Percentiles rank a stretch among this genome's conserved stretches.
These are phyloP conservation scores for Penicillium chermesinum DNA, from an alignment of 495 filamentous ascomycete genomes.

Conservation along the genomic window DNA sequence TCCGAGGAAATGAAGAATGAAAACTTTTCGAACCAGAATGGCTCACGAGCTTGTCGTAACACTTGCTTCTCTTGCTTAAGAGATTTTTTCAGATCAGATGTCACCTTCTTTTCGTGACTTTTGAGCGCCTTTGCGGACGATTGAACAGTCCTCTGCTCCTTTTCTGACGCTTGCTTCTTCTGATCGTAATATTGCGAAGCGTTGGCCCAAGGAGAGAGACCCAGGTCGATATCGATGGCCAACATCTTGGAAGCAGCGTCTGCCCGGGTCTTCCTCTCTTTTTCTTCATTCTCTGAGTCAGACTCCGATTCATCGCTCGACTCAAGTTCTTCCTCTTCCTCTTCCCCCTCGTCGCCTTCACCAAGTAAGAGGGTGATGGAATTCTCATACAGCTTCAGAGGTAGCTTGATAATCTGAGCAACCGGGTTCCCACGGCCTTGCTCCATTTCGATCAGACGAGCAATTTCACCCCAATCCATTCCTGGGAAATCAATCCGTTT, in stretches of 20 bases:
- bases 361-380: slow-evolving; percentile 75
- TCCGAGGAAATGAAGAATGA: slow-evolving; percentile 92
- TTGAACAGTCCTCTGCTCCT: slow-evolving; percentile 77
- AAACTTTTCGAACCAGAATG: slow-evolving; percentile 96
- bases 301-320: slow-evolving; percentile 57
- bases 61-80: slow-evolving; percentile 90
- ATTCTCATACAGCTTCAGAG: slow-evolving; percentile 84
- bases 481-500: slow-evolving; percentile 81
- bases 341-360: slow-evolving; percentile 58
- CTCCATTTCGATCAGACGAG: slow-evolving; percentile 79
- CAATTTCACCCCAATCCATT: slow-evolving; percentile 96
- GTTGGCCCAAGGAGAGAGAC: slow-evolving; percentile 77
- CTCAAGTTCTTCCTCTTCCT: slow-evolving; percentile 51
- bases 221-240: slow-evolving; percentile 78
- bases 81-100: slow-evolving; percentile 73
- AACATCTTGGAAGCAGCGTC: slow-evolving; percentile 40
- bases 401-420: slow-evolving; percentile 79
- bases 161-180: slow-evolving; percentile 74
- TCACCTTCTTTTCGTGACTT: slow-evolving; percentile 82
- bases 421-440: slow-evolving; percentile 76
- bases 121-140: slow-evolving; percentile 83
- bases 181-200: slow-evolving; percentile 89
- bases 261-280: slow-evolving; percentile 25
- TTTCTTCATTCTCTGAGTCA: slow-evolving; percentile 51
- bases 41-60: slow-evolving; percentile 72